These are phyloP conservation scores for Mycena rosella DNA, from an alignment of 768 basidiomycete species.

Conservation along the genomic window DNA sequence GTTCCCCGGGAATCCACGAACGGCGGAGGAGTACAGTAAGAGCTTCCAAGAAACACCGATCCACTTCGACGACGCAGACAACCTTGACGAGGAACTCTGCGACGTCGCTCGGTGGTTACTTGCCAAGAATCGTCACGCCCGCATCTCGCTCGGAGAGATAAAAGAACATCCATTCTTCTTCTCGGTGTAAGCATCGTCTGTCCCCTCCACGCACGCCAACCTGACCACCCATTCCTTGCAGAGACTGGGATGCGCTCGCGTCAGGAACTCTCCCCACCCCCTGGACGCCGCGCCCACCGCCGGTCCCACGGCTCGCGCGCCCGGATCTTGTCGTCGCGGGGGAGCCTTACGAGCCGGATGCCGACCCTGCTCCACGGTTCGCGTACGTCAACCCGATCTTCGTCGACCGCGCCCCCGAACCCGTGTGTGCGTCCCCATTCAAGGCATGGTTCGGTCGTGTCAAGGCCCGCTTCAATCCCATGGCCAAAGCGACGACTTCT, in stretches of 20 bases:
- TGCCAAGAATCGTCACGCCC: neutral
- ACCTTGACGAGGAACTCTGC: slow-evolving; percentile 4
- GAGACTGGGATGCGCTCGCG: neutral
- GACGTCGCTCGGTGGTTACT: neutral
- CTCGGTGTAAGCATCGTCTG: neutral
- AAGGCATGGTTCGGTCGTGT: neutral
- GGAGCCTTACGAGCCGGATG: neutral
- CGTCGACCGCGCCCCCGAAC: too few species aligned
- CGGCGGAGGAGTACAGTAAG: neutral
- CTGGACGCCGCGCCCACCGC: neutral
- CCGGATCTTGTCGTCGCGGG: neutral
- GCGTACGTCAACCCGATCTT: neutral
- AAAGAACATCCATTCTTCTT: neutral
- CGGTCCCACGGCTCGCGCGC: neutral
- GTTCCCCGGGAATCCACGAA: neutral
- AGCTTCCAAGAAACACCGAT: neutral
- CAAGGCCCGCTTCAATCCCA: neutral
- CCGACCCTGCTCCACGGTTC: neutral
- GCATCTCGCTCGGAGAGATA: neutral
- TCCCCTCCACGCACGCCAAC: neutral
- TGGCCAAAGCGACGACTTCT: neutral
- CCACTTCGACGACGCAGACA: neutral
- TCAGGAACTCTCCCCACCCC: neutral
- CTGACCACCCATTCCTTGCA: neutral
- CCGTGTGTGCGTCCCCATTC: neutral